phyloP scores from a whole-genome alignment of 768 basidiomycete species.

The Boletus bicolor region DNA sequence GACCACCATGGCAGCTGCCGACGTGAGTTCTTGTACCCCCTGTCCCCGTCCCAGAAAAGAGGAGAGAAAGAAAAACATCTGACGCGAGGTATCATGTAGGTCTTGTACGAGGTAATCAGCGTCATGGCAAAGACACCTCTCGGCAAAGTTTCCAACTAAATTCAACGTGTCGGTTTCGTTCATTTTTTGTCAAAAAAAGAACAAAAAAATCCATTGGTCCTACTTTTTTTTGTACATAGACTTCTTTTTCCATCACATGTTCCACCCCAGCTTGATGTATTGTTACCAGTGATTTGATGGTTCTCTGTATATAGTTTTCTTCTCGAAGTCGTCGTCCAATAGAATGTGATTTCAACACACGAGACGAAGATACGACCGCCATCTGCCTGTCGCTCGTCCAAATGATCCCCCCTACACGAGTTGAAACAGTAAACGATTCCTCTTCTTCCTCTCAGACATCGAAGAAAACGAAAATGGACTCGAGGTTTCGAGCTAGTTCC shows the following conservation, averaged over 20 bases:
- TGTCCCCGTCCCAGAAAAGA: too few species aligned
- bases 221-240: neutral
- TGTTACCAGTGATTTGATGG: neutral
- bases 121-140: slow-evolving; percentile 79
- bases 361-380: too few species aligned
- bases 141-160: slow-evolving; percentile 47
- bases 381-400: too few species aligned
- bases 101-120: slow-evolving; percentile 70
- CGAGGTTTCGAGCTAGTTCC: too few species aligned
- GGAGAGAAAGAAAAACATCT: neutral
- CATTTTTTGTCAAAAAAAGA: too few species aligned
- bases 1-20: slow-evolving; percentile 62
- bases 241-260: neutral
- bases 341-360: neutral
- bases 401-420: too few species aligned
- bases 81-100: slow-evolving; percentile 38
- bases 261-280: too few species aligned
- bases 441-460: too few species aligned
- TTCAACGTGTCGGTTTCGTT: too few species aligned
- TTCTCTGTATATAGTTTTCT: neutral
- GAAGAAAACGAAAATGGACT: too few species aligned
- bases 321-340: neutral
- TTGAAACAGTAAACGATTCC: too few species aligned
- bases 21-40: slow-evolving; percentile 35
- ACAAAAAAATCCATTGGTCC: neutral